Conservation (phyloP, 768 basidiomycete species). For the Cystobasidium tubakii region DNA sequence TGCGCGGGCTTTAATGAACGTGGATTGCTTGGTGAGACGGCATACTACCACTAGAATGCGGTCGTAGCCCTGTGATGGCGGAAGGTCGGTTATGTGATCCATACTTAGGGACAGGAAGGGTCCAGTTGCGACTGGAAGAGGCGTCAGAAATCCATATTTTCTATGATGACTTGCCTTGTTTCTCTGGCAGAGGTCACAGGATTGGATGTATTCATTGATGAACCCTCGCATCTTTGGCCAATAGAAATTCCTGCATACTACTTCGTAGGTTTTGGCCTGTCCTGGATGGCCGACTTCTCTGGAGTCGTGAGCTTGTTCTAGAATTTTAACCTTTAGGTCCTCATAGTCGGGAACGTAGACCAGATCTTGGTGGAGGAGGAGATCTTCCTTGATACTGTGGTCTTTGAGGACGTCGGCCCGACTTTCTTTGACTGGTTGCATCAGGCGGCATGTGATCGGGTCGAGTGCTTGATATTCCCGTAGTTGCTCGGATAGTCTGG, state of each 20-base stretch:
- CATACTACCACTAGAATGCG: constrained; percentile 48
- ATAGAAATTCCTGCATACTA: constrained; percentile 51
- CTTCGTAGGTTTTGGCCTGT: too few species aligned
- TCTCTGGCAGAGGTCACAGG: constrained; percentile 51
- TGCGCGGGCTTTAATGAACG: constrained; percentile 52
- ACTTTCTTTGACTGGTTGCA: not conserved
- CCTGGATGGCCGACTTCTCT: too few species aligned
- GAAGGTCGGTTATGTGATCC: constrained; percentile 52
- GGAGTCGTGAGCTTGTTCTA: constrained; percentile 51
- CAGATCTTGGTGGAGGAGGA: constrained; percentile 45
- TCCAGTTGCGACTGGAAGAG: constrained; percentile 44
- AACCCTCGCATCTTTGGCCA: constrained; percentile 50
- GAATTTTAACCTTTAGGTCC: not conserved
- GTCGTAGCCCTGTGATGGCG: constrained; percentile 43
- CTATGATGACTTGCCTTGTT: constrained; percentile 49
- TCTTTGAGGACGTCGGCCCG: not conserved
- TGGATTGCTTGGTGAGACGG: constrained; percentile 51
- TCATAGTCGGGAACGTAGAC: constrained; percentile 49
- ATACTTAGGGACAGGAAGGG: constrained; percentile 51
- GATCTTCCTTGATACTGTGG: not conserved
- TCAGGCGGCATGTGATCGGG: too few species aligned
- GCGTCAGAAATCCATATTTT: constrained; percentile 50
- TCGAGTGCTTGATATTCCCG: too few species aligned
- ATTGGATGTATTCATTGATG: constrained; percentile 49
- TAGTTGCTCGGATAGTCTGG: too few species aligned